Evolutionary conservation across 2,329 filamentous ascomycete species (phyloP).

Genomic region (Bipolaris bicolor): DNA sequence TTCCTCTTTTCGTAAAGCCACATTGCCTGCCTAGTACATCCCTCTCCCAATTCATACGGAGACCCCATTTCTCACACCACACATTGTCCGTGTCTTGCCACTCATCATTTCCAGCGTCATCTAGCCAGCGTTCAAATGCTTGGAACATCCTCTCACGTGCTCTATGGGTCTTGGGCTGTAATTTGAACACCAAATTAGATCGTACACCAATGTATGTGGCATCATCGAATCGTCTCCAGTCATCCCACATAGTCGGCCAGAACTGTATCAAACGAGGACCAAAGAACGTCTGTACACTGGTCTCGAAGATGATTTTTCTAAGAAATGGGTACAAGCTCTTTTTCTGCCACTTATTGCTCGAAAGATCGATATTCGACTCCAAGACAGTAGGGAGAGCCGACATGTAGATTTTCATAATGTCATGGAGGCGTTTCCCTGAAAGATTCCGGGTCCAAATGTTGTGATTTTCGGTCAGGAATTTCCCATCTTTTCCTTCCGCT

Average conservation of each 20-base stretch:
- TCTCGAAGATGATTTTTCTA: conserved; percentile 1
- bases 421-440: neutral
- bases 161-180: neutral
- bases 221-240: conserved; percentile 3
- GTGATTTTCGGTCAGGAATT: neutral
- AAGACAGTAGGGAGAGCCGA: neutral
- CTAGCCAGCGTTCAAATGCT: conserved; percentile 1
- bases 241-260: conserved; percentile 4
- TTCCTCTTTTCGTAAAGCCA: neutral
- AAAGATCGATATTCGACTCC: neutral
- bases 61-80: conserved; percentile 2
- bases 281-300: conserved; percentile 1
- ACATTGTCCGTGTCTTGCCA: neutral
- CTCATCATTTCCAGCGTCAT: neutral
- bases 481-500: neutral
- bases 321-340: conserved; percentile 1
- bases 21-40: neutral
- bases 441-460: conserved; percentile 1
- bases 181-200: neutral
- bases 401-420: neutral
- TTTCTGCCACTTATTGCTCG: neutral
- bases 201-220: conserved; percentile 1
- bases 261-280: neutral
- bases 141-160: conserved; percentile 2
- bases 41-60: conserved; percentile 2